Base-by-base conservation (phyloP, 441 rosid genomes). In the Breynia disticha region DNA sequence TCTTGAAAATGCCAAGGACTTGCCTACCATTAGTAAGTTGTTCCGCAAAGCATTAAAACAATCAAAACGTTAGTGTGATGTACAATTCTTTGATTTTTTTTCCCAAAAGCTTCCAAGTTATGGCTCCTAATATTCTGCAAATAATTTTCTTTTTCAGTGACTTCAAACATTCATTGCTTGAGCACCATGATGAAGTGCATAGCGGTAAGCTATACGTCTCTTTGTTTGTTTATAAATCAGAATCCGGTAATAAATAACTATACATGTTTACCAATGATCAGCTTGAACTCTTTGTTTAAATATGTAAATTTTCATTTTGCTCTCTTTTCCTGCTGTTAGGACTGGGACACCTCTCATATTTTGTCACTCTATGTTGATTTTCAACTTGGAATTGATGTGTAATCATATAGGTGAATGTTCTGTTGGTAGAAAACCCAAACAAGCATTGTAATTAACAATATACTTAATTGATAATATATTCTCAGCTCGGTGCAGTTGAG, bases 401-500 rank as follows among this genome's bases (percentile, higher is more conserved):
- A 28, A 2, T 28, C 35, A 28, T 28, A 28, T 28, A 28, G 35
- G 35, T 28, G 1, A 28, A 28, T 28, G 35, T 4, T 4, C 3
- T 4, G 5, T 1, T 28, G 35, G 5, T 28, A 28, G 35, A 4
- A 28, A 28, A 28, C 35, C 35, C 5, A 28, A 28, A 28, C 4
- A 9, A 9, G 8, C 35, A 28, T 28, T 28, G 9, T 53, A 17
- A 35, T 51, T 50, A 13, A 15, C 44, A 44, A 50, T 46, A 22
- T 17, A 38, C 54, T 60, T 58, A 61, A 63, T 48, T 68, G 62
- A 68, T 57, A 48, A 65, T 62, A 49, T 62, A 56, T 67, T 72
- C 67, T 59, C 87, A 93, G 99, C 83, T 79, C 46, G 97, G 99
- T 63, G 99, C 96, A 47, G 96, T 93, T 46, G 99, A 89, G 70